These are phyloP conservation scores for Penicillium polonicum DNA, from an alignment of 2,329 filamentous ascomycete species.

Conservation along the genomic window DNA sequence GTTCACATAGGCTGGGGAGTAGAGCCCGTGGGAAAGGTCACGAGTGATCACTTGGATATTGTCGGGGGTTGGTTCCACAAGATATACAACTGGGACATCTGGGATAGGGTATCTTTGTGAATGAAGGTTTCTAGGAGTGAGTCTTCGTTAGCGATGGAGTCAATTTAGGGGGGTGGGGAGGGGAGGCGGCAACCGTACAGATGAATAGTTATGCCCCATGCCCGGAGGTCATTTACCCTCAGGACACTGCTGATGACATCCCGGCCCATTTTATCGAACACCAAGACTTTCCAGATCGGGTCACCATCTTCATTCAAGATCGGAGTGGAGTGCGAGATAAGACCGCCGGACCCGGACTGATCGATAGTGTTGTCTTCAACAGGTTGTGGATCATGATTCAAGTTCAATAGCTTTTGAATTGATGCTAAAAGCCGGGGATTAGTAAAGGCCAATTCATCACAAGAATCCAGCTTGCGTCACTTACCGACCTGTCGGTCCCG, in stretches of 20 bases:
- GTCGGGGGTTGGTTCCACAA: slow-evolving; percentile 81
- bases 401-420: slow-evolving; percentile 91
- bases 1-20: slow-evolving; percentile 93
- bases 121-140: slow-evolving; percentile 67
- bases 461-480: slow-evolving; percentile 29
- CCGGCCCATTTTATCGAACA: slow-evolving; percentile 87
- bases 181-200: slow-evolving; percentile 58
- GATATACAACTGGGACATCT: slow-evolving; percentile 92
- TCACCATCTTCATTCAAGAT: slow-evolving; percentile 84
- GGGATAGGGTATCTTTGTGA: slow-evolving; percentile 84
- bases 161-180: slow-evolving; percentile 3
- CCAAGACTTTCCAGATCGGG: slow-evolving; percentile 95
- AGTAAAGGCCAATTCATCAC: not conserved
- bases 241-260: slow-evolving; percentile 97
- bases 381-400: slow-evolving; percentile 70
- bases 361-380: slow-evolving; percentile 61
- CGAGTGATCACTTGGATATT: slow-evolving; percentile 81
- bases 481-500: slow-evolving; percentile 71
- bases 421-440: slow-evolving; percentile 60
- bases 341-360: slow-evolving; percentile 55
- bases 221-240: slow-evolving; percentile 85
- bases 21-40: slow-evolving; percentile 83
- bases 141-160: slow-evolving; percentile 18
- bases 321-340: slow-evolving; percentile 68
- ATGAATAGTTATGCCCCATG: slow-evolving; percentile 95